Evolutionary conservation across 2,329 filamentous ascomycete genomes (phyloP).

Genomic region (Cercospora citrullina): DNA sequence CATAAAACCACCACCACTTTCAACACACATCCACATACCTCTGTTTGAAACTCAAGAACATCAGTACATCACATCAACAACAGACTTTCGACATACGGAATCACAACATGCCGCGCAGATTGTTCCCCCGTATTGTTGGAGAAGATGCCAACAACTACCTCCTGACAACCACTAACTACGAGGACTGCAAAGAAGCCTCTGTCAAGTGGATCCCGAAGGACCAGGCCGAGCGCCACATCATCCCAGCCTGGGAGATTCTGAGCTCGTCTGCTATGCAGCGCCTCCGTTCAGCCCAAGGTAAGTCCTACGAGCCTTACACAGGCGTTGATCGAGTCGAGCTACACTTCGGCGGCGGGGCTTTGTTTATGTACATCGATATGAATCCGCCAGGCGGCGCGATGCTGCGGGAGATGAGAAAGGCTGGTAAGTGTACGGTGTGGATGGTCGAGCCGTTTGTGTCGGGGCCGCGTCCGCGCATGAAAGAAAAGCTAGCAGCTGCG

Average conservation of each 20-base stretch:
- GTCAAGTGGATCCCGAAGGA: not conserved
- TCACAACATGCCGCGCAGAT: not conserved
- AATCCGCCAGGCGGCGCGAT: not conserved
- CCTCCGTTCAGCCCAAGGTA: not conserved
- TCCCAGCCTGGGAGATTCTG: not conserved
- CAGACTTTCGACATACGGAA: not conserved
- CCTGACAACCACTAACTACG: not conserved
- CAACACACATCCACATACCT: not conserved
- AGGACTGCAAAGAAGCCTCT: not conserved
- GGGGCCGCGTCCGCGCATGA: not conserved
- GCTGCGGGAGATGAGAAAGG: not conserved
- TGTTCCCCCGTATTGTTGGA: not conserved
- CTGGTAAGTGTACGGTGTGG: not conserved
- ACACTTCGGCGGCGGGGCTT: not conserved
- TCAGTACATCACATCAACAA: not conserved
- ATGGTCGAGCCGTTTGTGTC: not conserved
- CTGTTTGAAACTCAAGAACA: not conserved
- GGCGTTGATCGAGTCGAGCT: slow-evolving; percentile 6
- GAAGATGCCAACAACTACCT: slow-evolving; percentile 1
- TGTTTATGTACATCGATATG: slow-evolving; percentile 4
- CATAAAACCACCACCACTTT: not conserved
- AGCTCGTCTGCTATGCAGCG: not conserved
- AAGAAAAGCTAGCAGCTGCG: not conserved
- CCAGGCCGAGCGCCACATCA: not conserved
- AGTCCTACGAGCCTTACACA: not conserved